Evolutionary conservation across 164 flowering plant species (phyloP).

Genomic region (Pachysandra terminalis): DNA sequence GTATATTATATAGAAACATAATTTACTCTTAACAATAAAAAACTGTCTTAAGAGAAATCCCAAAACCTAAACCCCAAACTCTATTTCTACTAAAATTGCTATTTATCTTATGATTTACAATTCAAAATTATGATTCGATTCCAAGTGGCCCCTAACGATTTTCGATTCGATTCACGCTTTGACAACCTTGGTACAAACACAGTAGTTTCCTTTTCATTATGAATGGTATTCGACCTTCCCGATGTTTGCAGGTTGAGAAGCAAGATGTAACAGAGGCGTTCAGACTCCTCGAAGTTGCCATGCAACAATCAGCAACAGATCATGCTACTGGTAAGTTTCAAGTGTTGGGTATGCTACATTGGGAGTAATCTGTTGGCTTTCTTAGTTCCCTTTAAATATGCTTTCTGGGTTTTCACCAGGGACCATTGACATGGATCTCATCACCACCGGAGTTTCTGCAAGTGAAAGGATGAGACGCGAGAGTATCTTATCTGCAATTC

Average conservation of each 20-base stretch:
- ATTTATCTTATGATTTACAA: too few species aligned
- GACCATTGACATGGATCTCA: conserved; percentile 99
- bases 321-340: conserved; percentile 74
- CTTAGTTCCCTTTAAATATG: not conserved
- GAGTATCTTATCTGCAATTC: conserved; percentile 49
- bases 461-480: conserved; percentile 94
- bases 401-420: conserved; percentile 41
- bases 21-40: too few species aligned
- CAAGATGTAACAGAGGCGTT: conserved; percentile 88
- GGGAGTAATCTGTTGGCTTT: not conserved
- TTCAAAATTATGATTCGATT: too few species aligned
- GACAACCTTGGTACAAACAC: too few species aligned
- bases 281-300: conserved; percentile 89
- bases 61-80: too few species aligned
- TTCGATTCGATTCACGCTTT: too few species aligned
- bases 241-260: conserved; percentile 65
- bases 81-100: too few species aligned
- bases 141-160: too few species aligned
- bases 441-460: conserved; percentile 94
- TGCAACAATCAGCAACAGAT: conserved; percentile 99
- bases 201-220: too few species aligned
- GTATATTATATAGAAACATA: too few species aligned
- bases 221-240: not conserved
- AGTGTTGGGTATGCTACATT: too few species aligned
- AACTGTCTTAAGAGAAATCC: too few species aligned